Evolutionary conservation across 768 basidiomycete species (phyloP), one percentile per base, ranked within the genome.

Genomic region (Boletus insuetus): DNA sequence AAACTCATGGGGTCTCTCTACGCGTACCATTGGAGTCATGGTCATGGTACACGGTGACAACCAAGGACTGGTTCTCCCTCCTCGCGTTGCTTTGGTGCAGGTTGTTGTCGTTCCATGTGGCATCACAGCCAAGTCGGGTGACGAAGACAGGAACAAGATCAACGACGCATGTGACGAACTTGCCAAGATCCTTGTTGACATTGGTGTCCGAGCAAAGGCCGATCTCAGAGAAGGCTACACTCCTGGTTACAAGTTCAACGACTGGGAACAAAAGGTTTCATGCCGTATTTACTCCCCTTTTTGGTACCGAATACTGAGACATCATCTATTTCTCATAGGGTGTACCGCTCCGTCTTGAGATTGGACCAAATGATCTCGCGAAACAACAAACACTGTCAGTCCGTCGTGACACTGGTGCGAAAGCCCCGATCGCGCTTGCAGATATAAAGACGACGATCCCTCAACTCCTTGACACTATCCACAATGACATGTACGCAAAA

Each of bases 41-140:
- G 94, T 97, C 63, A 99, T 99, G 97, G 85, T 92, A 6, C 96
- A 99, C 68, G 95, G 96, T 34, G 97, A 99, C 71, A 94, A 99
- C 70, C 91, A 97, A 67, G 97, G 97, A 16, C 74, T 99, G 61
- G 95, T 98, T 13, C 84, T 98, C 52, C 97, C 97, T n/a, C 97
- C 97, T 58, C 82, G 93, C 11, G 96, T 99, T 34, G 96, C 97
- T n/a, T 83, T 81, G 58, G 73, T 96, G 19, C 97, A 99, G 75
- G 94, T 84, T 49, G 80, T 97, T 46, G 75, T 99, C 56, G 89
- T 99, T 26, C 97, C 97, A 4, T 94, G 91, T 58, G 97, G 97
- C 42, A 84, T 99, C 65, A 94, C 87, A n/a, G 89, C 84, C 45
- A 92, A 88, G 80, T 83, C 86, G 39, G 80, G 75, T 6, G 86